A percentile compares a stretch with the other conserved stretches of the same genome.
Evolutionary conservation across 2,329 filamentous ascomycete genomes (phyloP).

Genomic region (Ophiostoma quercus): DNA sequence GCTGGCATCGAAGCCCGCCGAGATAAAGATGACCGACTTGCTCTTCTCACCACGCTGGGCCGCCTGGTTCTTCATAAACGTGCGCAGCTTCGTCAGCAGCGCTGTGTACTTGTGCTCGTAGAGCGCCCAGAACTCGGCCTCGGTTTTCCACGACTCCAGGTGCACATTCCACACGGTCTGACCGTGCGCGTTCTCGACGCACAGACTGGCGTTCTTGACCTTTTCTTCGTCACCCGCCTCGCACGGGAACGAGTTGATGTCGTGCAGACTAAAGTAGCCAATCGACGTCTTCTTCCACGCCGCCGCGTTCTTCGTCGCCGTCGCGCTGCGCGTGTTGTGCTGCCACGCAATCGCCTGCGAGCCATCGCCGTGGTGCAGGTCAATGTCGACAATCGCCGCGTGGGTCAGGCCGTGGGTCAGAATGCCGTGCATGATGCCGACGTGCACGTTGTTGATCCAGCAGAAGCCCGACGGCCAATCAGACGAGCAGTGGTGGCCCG

Average conservation of each 20-base stretch:
- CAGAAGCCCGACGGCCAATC: slow-evolving; percentile 91
- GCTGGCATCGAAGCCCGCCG: slow-evolving; percentile 93
- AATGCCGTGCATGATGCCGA: slow-evolving; percentile 87
- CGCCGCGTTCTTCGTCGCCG: slow-evolving; percentile 37
- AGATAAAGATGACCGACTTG: slow-evolving; percentile 87
- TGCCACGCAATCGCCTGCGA: slow-evolving; percentile 92
- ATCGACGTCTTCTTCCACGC: slow-evolving; percentile 79
- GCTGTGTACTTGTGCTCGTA: slow-evolving; percentile 75
- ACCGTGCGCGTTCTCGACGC: slow-evolving; percentile 88
- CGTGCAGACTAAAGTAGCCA: slow-evolving; percentile 93
- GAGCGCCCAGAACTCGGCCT: slow-evolving; percentile 80
- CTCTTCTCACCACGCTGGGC: slow-evolving; percentile 39
- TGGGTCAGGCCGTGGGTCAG: slow-evolving; percentile 83
- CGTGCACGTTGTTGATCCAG: slow-evolving; percentile 97
- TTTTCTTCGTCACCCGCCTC: slow-evolving; percentile 91
- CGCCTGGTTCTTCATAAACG: slow-evolving; percentile 69
- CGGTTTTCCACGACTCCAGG: slow-evolving; percentile 76
- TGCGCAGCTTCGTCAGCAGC: slow-evolving; percentile 73
- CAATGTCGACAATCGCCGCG: slow-evolving; percentile 88
- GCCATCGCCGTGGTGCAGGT: slow-evolving; percentile 90
- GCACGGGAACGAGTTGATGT: slow-evolving; percentile 98
- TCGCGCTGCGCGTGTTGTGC: slow-evolving; percentile 53
- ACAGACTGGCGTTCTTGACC: slow-evolving; percentile 87
- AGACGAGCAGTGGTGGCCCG: slow-evolving; percentile 91
- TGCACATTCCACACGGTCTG: slow-evolving; percentile 97